Evolutionary conservation across 1,284 basidiomycete genomes (phyloP), one percentile per base, ranked within the genome.

Genomic region (Macrocystidia cucumis): DNA sequence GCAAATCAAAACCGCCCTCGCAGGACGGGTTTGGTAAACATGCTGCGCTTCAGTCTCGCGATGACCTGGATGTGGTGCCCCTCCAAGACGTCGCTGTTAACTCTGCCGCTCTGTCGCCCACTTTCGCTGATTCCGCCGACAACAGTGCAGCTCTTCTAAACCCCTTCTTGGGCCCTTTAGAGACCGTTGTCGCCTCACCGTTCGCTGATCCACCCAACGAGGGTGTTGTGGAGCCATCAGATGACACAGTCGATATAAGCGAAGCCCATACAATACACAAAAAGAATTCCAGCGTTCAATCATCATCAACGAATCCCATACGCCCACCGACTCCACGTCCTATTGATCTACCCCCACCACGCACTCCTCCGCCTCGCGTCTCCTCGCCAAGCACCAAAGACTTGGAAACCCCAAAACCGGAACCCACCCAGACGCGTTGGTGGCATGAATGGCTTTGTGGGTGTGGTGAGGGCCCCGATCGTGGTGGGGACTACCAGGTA

Each of bases 391-490:
- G 51, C 51, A n/a, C 43, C 50, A 13, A 38, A 17, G 37, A 19
- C 35, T 39, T 39, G 26, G 16, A 37, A 47, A 7, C 51, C 54
- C 13, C 47, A 56, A 12, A 56, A 58, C 24, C 11, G 19, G 51
- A 50, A 32, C 50, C 42, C 8, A 57, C 58, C 38, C 58, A 64
- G 16, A 62, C 60, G n/a, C 55, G 70, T 40, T 87, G 83, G 83
- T 87, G 83, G 83, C 83, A 85, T 48, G 84, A 87, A 34, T 84
- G 81, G 81, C 53, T 87, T 42, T 87, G 84, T 52, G 83, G 84
- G 6, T 85, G 81, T 44, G 63, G 72, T 13, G 83, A 85, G 49
- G 76, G 76, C 5, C 58, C 69, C 5, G 77, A 83, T 53, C 65
- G 79, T 17, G 78, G 74, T 35, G 80, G 79, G 8, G 76, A 85